Conservation (phyloP, 805 yeast genomes). For the Starmerella geochares region DNA sequence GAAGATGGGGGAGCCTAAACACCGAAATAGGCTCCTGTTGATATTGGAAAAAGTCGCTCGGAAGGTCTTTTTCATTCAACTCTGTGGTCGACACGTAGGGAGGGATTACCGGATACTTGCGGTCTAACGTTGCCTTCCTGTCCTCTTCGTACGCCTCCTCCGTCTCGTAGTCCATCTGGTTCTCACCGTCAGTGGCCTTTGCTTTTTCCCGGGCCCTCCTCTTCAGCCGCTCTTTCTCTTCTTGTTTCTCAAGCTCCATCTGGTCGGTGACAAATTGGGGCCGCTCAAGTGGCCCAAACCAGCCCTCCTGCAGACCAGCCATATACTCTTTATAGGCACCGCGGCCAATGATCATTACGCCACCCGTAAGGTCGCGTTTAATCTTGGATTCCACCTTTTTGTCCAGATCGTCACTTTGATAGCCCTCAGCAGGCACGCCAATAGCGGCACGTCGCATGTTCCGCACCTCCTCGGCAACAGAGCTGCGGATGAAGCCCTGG, state of each 20-base stretch:
- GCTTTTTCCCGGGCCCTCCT: conserved; percentile 19
- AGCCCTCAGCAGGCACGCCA: background rate
- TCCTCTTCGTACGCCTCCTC: conserved; percentile 17
- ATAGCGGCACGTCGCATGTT: conserved; percentile 41
- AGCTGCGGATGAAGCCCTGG: conserved; percentile 78
- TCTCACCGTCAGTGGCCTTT: conserved; percentile 20
- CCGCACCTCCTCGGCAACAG: conserved; percentile 76
- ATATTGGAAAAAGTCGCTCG: conserved; percentile 38
- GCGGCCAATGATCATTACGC: conserved; percentile 84
- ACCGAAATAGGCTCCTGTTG: conserved; percentile 56
- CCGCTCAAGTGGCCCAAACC: conserved; percentile 74
- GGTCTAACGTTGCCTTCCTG: conserved; percentile 15
- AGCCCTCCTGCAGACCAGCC: conserved; percentile 85
- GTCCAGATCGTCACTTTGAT: conserved; percentile 21
- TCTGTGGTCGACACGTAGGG: conserved; percentile 36
- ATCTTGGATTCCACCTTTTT: conserved; percentile 29
- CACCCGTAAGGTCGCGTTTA: conserved; percentile 48
- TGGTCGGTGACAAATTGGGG: conserved; percentile 32
- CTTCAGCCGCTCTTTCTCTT: conserved; percentile 12
- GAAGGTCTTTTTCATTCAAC: conserved; percentile 50
- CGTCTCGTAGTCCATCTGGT: conserved; percentile 16
- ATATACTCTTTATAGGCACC: conserved; percentile 93
- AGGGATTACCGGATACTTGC: conserved; percentile 22
- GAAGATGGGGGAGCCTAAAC: conserved; percentile 61
- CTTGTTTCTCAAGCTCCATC: conserved; percentile 18